These are phyloP conservation scores for Herpetomonas muscarum DNA, from an alignment of 208 protist species.

Conservation along the genomic window DNA sequence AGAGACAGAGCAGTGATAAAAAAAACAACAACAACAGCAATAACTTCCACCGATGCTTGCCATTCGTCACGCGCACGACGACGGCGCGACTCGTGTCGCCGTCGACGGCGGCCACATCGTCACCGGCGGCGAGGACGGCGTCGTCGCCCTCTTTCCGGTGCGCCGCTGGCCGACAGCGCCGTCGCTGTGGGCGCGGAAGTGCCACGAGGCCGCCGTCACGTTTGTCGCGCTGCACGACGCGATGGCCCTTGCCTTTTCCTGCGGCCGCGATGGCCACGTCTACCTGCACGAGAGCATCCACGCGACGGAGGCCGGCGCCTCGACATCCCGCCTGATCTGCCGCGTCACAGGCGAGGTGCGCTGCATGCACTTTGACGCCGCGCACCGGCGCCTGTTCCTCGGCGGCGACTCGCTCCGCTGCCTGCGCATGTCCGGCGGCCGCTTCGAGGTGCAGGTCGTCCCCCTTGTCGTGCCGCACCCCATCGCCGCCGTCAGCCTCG, in stretches of 20 bases:
- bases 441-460: conserved; percentile 50
- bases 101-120: conserved; percentile 49
- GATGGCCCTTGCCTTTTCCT: conserved; percentile 50
- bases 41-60: conserved; percentile 20
- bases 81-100: conserved; percentile 54
- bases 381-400: conserved; percentile 64
- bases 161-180: conserved; percentile 34
- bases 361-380: conserved; percentile 56
- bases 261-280: conserved; percentile 71
- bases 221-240: conserved; percentile 45
- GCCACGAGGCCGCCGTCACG: conserved; percentile 64
- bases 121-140: conserved; percentile 73
- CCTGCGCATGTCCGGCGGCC: conserved; percentile 38
- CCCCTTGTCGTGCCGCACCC: conserved; percentile 61
- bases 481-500: conserved; percentile 52
- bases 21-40: not conserved
- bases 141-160: conserved; percentile 49
- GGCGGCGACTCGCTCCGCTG: conserved; percentile 81
- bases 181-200: conserved; percentile 66
- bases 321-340: conserved; percentile 64
- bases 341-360: conserved; percentile 77
- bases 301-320: not conserved
- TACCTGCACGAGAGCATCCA: conserved; percentile 68
- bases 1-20: not conserved
- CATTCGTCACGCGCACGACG: conserved; percentile 39